phyloP scores from a whole-genome alignment of 2,329 filamentous ascomycete genomes.

The Lecanosticta acicola region DNA sequence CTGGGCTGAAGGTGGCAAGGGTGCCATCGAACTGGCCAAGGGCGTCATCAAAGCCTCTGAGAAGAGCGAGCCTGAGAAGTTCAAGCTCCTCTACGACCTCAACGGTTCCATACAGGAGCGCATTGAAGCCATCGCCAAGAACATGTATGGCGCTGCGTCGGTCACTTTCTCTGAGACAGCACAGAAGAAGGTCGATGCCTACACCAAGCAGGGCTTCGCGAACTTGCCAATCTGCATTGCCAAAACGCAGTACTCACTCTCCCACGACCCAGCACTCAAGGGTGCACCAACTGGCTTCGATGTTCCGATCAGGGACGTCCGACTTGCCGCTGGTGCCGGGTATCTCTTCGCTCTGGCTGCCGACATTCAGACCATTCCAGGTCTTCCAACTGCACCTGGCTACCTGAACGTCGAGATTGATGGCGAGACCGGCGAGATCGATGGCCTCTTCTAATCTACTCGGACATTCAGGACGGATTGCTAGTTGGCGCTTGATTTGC shows the following conservation, averaged over 20 bases:
- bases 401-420: conserved; percentile 85
- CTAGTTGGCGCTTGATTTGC: neutral
- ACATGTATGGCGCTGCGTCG: conserved; percentile 87
- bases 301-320: conserved; percentile 87
- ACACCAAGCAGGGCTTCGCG: conserved; percentile 84
- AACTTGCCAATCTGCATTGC: conserved; percentile 94
- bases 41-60: conserved; percentile 77
- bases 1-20: conserved; percentile 91
- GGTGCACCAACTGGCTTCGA: conserved; percentile 92
- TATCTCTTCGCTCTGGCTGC: conserved; percentile 93
- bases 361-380: conserved; percentile 97
- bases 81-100: conserved; percentile 78
- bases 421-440: conserved; percentile 48
- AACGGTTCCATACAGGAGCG: conserved; percentile 78
- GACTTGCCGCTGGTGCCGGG: conserved; percentile 88
- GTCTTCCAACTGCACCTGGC: conserved; percentile 87
- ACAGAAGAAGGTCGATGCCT: conserved; percentile 93
- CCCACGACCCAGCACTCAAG: conserved; percentile 88
- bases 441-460: conserved; percentile 68
- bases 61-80: conserved; percentile 68
- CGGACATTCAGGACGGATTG: neutral
- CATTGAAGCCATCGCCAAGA: conserved; percentile 81
- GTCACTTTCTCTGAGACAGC: conserved; percentile 93
- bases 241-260: conserved; percentile 97
- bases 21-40: conserved; percentile 81